Evolutionary conservation across 257 asterid species (phyloP), one percentile per base, ranked within the genome.

Genomic region (Verbena officinalis): DNA sequence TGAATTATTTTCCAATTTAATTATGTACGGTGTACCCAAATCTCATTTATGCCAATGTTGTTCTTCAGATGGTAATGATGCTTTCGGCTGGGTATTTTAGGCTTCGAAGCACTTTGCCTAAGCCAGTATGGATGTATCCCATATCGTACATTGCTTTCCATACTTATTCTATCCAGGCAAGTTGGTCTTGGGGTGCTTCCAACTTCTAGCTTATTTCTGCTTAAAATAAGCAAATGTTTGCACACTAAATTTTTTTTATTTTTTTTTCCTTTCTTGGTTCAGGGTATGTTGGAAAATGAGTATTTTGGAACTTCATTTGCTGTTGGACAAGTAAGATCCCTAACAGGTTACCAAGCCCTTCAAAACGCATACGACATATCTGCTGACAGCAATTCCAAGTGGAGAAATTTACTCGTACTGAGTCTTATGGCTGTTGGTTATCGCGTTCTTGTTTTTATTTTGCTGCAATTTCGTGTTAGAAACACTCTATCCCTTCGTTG

Each of bases 201-300:
- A n/a, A 45, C 39, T 67, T 38, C 21, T 55, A 34, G n/a, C n/a
- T n/a, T n/a, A n/a, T n/a, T n/a, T n/a, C n/a, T n/a, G n/a, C n/a
- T n/a, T n/a, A n/a, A n/a, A n/a, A n/a, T n/a, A n/a, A n/a, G n/a
- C n/a, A n/a, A n/a, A n/a, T n/a, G n/a, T n/a, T n/a, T n/a, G n/a
- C n/a, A n/a, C n/a, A n/a, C n/a, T n/a, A n/a, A n/a, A n/a, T n/a
- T n/a, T n/a, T n/a, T n/a, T n/a, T n/a, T n/a, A n/a, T n/a, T n/a
- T n/a, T n/a, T n/a, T 60, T 34, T 46, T 20, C 2, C 11, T 36
- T 5, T 36, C 48, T 72, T 16, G 65, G 36, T 79, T 60, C 84
- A 94, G 99, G 99, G 99, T 43, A 74, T 94, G 5, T 64, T 94
- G 91, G 99, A 94, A 86, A 94, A 94, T 14, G 99, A 94, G 86